Conservation (phyloP, 345 rosid species). For the Salix purpurea region DNA sequence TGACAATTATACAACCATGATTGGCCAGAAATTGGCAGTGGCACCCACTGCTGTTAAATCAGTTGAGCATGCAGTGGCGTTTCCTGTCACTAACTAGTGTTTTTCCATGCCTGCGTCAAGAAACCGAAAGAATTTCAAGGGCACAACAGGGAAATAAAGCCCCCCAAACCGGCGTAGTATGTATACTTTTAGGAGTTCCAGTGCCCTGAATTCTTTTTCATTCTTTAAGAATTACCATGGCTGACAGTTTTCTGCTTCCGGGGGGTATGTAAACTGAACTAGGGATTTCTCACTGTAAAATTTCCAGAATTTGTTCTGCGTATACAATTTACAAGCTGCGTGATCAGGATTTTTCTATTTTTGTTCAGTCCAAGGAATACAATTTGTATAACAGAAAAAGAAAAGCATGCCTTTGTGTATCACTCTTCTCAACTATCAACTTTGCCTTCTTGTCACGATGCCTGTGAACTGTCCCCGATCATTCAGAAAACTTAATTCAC, state of each 20-base stretch:
- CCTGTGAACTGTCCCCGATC: background rate
- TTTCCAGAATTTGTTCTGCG: constrained; percentile 1
- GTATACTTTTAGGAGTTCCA: background rate
- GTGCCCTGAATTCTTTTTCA: background rate
- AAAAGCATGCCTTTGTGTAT: background rate
- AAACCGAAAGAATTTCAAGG: background rate
- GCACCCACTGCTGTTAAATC: background rate
- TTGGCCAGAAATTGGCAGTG: background rate
- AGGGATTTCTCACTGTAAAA: background rate
- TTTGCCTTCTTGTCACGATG: background rate
- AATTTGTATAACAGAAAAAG: background rate
- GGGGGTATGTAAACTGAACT: background rate
- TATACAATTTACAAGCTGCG: background rate
- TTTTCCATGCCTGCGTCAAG: background rate
- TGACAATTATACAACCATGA: background rate
- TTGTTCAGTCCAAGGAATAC: background rate
- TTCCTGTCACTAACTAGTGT: background rate
- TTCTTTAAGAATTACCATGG: background rate
- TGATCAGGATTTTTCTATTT: background rate
- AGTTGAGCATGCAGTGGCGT: background rate
- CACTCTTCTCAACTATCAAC: background rate
- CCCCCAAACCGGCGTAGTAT: background rate
- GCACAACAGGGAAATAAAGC: background rate
- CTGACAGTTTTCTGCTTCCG: background rate
- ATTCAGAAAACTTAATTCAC: background rate